phyloP scores from a whole-genome alignment of 345 rosid species.

The Aethionema arabicum region DNA sequence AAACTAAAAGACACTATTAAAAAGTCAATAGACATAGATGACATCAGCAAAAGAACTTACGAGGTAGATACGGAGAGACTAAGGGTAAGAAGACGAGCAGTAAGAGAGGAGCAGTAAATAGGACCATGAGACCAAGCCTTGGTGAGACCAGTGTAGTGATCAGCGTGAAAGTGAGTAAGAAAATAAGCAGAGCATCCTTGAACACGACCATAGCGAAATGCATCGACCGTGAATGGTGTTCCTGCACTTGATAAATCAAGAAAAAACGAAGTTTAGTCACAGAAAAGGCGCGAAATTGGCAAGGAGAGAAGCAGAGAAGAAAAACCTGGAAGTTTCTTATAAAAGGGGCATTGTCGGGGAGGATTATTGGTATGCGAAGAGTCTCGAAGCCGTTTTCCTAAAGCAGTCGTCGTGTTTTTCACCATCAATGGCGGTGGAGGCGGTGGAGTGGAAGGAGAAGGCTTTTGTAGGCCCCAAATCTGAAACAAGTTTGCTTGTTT shows the following conservation, averaged over 20 bases:
- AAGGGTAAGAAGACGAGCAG: slow-evolving; percentile 60
- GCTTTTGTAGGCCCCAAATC: slow-evolving; percentile 60
- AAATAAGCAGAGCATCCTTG: slow-evolving; percentile 72
- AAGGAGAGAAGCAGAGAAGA: slow-evolving; percentile 8
- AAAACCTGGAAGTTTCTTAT: slow-evolving; percentile 71
- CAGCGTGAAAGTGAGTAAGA: slow-evolving; percentile 74
- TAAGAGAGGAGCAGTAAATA: slow-evolving; percentile 63
- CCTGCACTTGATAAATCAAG: slow-evolving; percentile 40
- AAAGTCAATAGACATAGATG: background rate
- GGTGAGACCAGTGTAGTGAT: slow-evolving; percentile 75
- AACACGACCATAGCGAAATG: slow-evolving; percentile 67
- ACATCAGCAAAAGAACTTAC: slow-evolving; percentile 37
- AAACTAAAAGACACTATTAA: slow-evolving; percentile 14
- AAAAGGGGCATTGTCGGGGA: slow-evolving; percentile 67
- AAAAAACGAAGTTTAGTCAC: background rate
- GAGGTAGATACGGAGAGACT: slow-evolving; percentile 55
- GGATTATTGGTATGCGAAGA: slow-evolving; percentile 22
- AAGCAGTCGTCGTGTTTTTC: background rate
- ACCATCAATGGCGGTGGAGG: slow-evolving; percentile 13
- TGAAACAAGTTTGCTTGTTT: slow-evolving; percentile 46
- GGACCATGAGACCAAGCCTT: slow-evolving; percentile 76
- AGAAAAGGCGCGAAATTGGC: background rate
- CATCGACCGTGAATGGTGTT: slow-evolving; percentile 70
- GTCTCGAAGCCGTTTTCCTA: slow-evolving; percentile 18
- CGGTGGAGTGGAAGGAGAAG: slow-evolving; percentile 32